Percentiles rank a stretch among this genome's conserved stretches.
Evolutionary conservation across 1,284 basidiomycete genomes (phyloP).

Genomic region (Marasmius oreades): DNA sequence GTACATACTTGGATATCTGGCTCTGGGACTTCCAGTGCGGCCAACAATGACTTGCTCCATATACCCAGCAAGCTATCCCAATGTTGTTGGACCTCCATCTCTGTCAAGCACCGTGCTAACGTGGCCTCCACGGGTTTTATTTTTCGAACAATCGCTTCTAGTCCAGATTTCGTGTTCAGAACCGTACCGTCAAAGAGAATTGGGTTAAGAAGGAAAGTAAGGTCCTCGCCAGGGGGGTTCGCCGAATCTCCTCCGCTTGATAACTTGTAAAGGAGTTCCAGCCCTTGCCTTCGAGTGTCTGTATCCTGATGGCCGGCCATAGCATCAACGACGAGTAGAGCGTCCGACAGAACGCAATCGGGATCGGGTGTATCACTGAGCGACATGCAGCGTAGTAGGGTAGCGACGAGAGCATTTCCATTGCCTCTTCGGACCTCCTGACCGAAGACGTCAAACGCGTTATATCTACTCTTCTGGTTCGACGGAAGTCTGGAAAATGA

Average conservation of each 20-base stretch:
- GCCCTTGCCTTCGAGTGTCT: not conserved
- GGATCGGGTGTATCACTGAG: too few species aligned
- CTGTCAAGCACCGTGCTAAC: conserved; percentile 34
- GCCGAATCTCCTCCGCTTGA: not conserved
- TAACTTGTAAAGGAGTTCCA: not conserved
- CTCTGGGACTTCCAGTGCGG: not conserved
- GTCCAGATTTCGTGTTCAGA: conserved; percentile 17
- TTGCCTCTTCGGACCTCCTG: conserved; percentile 29
- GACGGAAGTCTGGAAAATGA: conserved; percentile 35
- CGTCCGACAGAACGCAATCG: not conserved
- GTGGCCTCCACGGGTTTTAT: conserved; percentile 22
- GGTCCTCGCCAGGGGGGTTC: conserved; percentile 4
- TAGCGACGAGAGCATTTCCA: not conserved
- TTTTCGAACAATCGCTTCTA: conserved; percentile 20
- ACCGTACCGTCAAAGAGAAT: conserved; percentile 26
- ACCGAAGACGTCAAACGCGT: conserved; percentile 37
- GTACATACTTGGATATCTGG: conserved; percentile 23
- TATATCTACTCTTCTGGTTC: conserved; percentile 17
- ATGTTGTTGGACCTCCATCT: conserved; percentile 39
- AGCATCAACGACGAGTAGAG: not conserved
- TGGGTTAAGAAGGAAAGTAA: conserved; percentile 8
- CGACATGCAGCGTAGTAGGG: not conserved
- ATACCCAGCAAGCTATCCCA: conserved; percentile 40
- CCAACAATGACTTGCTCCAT: conserved; percentile 30
- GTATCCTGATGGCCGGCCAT: not conserved